Evolutionary conservation across 139 green algal genomes (phyloP), one percentile per base, ranked within the genome.

Genomic region (Closterium sp.): DNA sequence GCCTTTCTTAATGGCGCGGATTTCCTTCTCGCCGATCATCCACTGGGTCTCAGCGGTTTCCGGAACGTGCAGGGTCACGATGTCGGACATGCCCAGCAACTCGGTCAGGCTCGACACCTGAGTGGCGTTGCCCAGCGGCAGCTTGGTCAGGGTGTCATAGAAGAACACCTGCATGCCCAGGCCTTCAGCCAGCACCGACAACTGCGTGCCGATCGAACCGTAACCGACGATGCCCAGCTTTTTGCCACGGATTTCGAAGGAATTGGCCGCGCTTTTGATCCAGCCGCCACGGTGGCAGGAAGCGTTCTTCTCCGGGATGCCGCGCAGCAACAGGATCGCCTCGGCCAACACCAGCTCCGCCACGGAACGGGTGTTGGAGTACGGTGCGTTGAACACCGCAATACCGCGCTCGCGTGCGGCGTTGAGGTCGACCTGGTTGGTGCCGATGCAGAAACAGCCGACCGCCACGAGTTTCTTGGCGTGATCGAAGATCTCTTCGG

Each of bases 171-270:
- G 8, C 34, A 83, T 81, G 7, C 10, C 86, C 10, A 66, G 25
- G 16, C 16, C 84, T 87, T 33, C 64, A 8, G 84, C 84, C 25
- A 87, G 84, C 84, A 87, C 28, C 8, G 16, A 33, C 25, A 87
- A 28, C 21, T 87, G 84, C 84, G 84, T 34, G 21, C 84, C 84
- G 28, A 87, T 87, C 8, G 30, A 34, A 33, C 84, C 84, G 21
- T 87, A 87, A 87, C 84, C 84, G 12, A 87, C 84, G 21, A 87
- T 87, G 21, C 88, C 88, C n/a, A 90, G 35, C 35, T 30, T 66
- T 66, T 90, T 90, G 64, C 88, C 88, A 28, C 76, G 25, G 16
- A 90, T 25, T 32, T 90, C 88, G 5, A 33, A 34, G 6, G 8
- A 33, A 6, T 55, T 55, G n/a, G 8, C 31, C 4, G 88, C 88